Conservation (phyloP, 768 basidiomycete genomes). For the Mycena galopus region DNA sequence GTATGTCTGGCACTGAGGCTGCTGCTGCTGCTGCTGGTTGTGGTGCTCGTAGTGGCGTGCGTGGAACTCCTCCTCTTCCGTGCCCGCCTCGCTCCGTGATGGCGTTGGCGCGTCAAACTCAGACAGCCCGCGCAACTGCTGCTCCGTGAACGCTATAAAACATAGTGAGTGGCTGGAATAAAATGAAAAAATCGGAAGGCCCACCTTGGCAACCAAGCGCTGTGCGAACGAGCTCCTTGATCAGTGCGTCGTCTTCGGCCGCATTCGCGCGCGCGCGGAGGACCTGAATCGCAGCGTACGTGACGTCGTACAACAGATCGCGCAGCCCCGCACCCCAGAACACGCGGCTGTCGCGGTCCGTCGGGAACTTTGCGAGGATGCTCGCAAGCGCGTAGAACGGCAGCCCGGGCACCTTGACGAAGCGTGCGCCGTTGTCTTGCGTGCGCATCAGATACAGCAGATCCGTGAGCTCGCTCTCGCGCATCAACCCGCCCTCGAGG, state of each 20-base stretch:
- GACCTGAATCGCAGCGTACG: constrained; percentile 67
- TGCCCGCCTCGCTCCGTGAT: constrained; percentile 5
- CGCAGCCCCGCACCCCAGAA: constrained; percentile 77
- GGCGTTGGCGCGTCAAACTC: constrained; percentile 33
- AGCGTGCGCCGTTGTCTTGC: constrained; percentile 79
- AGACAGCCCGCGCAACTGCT: constrained; percentile 56
- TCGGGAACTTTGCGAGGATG: constrained; percentile 82
- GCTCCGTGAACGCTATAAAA: constrained; percentile 69
- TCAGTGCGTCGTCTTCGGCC: constrained; percentile 59
- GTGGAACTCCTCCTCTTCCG: constrained; percentile 35
- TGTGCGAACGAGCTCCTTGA: constrained; percentile 58
- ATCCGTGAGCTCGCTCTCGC: constrained; percentile 74
- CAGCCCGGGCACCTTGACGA: constrained; percentile 86
- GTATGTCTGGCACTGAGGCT: constrained; percentile 30
- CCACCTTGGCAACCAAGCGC: constrained; percentile 72
- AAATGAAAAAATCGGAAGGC: constrained; percentile 26
- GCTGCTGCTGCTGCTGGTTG: constrained; percentile 1
- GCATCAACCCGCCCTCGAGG: constrained; percentile 74
- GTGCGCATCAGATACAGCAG: constrained; percentile 79
- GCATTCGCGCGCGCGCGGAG: constrained; percentile 59
- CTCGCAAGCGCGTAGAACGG: constrained; percentile 86
- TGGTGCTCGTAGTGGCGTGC: constrained; percentile 13
- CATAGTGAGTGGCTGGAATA: background rate
- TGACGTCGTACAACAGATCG: constrained; percentile 72
- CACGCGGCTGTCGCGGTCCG: constrained; percentile 79